A percentile compares a stretch with the other conserved stretches of the same genome.
Evolutionary conservation across 169 alveolate species (phyloP).

Genomic region (Babesia caballi): DNA sequence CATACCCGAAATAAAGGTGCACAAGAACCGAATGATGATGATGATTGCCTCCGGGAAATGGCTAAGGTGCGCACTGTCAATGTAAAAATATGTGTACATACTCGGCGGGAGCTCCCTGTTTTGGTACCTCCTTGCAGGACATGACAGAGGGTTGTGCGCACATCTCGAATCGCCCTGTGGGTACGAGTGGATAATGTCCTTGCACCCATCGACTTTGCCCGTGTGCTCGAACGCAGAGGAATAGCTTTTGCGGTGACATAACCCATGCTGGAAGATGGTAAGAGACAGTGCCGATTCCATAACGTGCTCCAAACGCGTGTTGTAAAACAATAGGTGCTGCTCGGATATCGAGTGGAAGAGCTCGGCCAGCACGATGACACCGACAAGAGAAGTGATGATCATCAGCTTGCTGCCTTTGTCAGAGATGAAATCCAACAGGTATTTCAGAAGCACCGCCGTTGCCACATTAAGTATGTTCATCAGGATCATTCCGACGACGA

Average conservation of each 20-base stretch:
- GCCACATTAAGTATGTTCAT: not conserved
- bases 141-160: not conserved
- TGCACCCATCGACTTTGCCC: not conserved
- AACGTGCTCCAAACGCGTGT: slow-evolving; percentile 15
- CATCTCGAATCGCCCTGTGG: not conserved
- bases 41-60: not conserved
- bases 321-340: slow-evolving; percentile 5
- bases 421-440: not conserved
- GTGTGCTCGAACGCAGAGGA: not conserved
- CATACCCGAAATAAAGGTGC: not conserved
- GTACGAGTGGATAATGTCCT: not conserved
- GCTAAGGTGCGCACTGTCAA: not conserved
- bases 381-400: not conserved
- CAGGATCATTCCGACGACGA: not conserved
- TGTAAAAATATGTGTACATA: slow-evolving; percentile 13
- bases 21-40: not conserved
- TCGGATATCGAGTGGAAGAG: not conserved
- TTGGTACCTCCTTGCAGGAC: slow-evolving; percentile 21
- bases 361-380: not conserved
- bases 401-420: not conserved
- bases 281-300: slow-evolving; percentile 25
- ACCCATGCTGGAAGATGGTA: slow-evolving; percentile 28
- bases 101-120: slow-evolving; percentile 17
- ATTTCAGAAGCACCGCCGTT: not conserved
- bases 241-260: slow-evolving; percentile 25